phyloP scores from a whole-genome alignment of 306 rosid genomes.

The Vachellia collinsii region DNA sequence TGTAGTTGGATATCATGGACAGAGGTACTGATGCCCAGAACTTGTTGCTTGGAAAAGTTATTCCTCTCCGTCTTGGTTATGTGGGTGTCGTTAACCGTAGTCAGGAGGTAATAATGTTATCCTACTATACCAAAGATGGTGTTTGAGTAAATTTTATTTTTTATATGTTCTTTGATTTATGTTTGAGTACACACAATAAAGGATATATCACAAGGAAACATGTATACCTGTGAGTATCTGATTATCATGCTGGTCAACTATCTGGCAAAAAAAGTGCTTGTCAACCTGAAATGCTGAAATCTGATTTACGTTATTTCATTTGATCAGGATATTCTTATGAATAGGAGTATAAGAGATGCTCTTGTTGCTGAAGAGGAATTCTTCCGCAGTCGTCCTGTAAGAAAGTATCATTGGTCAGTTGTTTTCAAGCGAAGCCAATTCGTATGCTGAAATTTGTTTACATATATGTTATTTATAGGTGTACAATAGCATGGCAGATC shows the following conservation, averaged over 20 bases:
- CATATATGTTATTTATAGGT: constrained; percentile 56
- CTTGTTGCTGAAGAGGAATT: constrained; percentile 87
- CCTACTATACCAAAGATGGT: constrained; percentile 16
- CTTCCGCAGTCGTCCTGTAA: constrained; percentile 85
- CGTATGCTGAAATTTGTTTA: constrained; percentile 20
- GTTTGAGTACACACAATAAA: background rate
- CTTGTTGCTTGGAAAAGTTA: constrained; percentile 84
- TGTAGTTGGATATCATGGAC: constrained; percentile 97
- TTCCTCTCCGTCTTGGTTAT: constrained; percentile 94
- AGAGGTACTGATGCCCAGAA: constrained; percentile 99
- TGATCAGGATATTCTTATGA: constrained; percentile 74
- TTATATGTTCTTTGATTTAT: constrained; percentile 1
- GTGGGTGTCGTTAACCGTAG: constrained; percentile 94
- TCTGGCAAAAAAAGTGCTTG: background rate
- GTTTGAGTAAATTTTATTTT: constrained; percentile 10
- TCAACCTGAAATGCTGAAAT: constrained; percentile 39
- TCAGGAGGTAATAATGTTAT: constrained; percentile 76
- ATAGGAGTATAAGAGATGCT: constrained; percentile 91
- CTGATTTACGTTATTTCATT: constrained; percentile 36
- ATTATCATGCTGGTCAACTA: constrained; percentile 30
- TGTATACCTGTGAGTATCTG: constrained; percentile 29
- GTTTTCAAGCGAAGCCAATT: constrained; percentile 20
- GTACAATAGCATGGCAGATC: constrained; percentile 85
- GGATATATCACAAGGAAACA: background rate
- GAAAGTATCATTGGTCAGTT: constrained; percentile 42